Percentiles rank a stretch among this genome's conserved stretches.
Evolutionary conservation across 179 eudicot species (phyloP).

Genomic region (Patellifolia procumbens): DNA sequence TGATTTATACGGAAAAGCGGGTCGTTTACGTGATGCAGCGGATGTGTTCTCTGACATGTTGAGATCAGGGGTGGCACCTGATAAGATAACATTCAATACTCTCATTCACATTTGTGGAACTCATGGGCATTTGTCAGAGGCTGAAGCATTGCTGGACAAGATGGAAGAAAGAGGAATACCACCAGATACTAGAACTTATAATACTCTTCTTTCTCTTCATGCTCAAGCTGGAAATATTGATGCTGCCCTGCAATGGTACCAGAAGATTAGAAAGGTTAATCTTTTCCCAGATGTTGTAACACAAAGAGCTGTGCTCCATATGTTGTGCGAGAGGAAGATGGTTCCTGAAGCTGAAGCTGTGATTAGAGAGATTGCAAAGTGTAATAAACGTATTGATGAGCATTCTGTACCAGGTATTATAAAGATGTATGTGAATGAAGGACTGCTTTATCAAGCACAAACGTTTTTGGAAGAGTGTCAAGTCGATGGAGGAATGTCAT

Average conservation of each 20-base stretch:
- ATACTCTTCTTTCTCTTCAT: slow-evolving; percentile 66
- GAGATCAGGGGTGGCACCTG: slow-evolving; percentile 65
- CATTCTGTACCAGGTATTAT: slow-evolving; percentile 62
- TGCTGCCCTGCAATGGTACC: slow-evolving; percentile 58
- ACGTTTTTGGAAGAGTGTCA: slow-evolving; percentile 44
- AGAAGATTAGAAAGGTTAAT: slow-evolving; percentile 63
- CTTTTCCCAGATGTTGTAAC: slow-evolving; percentile 77
- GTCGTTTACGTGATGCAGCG: slow-evolving; percentile 73
- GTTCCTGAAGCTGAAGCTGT: slow-evolving; percentile 61
- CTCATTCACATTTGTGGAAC: slow-evolving; percentile 82
- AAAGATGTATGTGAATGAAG: slow-evolving; percentile 69
- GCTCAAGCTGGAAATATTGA: slow-evolving; percentile 59
- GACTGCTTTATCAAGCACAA: slow-evolving; percentile 51
- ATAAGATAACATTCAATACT: slow-evolving; percentile 70
- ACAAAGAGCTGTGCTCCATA: slow-evolving; percentile 59
- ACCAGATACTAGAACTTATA: slow-evolving; percentile 80
- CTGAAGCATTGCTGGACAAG: slow-evolving; percentile 66
- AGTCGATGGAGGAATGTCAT: slow-evolving; percentile 45
- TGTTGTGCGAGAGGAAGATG: slow-evolving; percentile 61
- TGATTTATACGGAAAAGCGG: slow-evolving; percentile 89
- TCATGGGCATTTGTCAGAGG: slow-evolving; percentile 71
- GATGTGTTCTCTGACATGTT: slow-evolving; percentile 73
- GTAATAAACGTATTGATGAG: slow-evolving; percentile 48
- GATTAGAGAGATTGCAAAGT: slow-evolving; percentile 57
- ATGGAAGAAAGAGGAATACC: slow-evolving; percentile 78